These are phyloP conservation scores for Canna indica DNA, from an alignment of 176 grass and related monocot species.

Conservation along the genomic window DNA sequence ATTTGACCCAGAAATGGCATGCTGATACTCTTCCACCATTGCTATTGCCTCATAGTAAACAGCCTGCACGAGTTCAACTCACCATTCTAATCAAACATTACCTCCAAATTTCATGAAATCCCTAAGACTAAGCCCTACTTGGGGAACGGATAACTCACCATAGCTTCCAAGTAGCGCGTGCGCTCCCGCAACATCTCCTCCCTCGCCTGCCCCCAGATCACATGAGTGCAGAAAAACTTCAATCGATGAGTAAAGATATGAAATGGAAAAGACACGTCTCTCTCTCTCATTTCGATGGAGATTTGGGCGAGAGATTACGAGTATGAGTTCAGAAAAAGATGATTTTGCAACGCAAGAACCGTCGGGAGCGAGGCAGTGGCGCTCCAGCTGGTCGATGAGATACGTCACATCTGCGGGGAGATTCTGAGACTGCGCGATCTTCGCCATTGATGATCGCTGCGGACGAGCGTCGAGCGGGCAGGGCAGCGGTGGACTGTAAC, in stretches of 20 bases:
- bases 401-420: slow-evolving; percentile 60
- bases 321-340: slow-evolving; percentile 65
- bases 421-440: slow-evolving; percentile 46
- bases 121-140: slow-evolving; percentile 6
- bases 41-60: slow-evolving; percentile 74
- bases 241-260: neutral
- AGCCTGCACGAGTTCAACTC: slow-evolving; percentile 30
- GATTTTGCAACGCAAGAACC: slow-evolving; percentile 77
- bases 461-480: neutral
- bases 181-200: slow-evolving; percentile 85
- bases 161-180: slow-evolving; percentile 66
- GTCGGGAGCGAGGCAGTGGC: slow-evolving; percentile 87
- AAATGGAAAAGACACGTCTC: neutral
- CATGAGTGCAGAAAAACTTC: neutral
- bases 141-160: slow-evolving; percentile 39
- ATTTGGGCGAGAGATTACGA: slow-evolving; percentile 24
- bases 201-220: slow-evolving; percentile 39
- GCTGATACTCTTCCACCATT: slow-evolving; percentile 91
- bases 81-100: neutral
- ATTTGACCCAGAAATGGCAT: slow-evolving; percentile 32
- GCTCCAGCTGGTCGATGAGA: slow-evolving; percentile 76
- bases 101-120: slow-evolving; percentile 13
- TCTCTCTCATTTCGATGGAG: neutral
- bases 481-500: slow-evolving; percentile 10
- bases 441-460: slow-evolving; percentile 42